Evolutionary conservation across 2,329 filamentous ascomycete genomes (phyloP), one percentile per base, ranked within the genome.

Genomic region (Chrysoporthe cubensis): DNA sequence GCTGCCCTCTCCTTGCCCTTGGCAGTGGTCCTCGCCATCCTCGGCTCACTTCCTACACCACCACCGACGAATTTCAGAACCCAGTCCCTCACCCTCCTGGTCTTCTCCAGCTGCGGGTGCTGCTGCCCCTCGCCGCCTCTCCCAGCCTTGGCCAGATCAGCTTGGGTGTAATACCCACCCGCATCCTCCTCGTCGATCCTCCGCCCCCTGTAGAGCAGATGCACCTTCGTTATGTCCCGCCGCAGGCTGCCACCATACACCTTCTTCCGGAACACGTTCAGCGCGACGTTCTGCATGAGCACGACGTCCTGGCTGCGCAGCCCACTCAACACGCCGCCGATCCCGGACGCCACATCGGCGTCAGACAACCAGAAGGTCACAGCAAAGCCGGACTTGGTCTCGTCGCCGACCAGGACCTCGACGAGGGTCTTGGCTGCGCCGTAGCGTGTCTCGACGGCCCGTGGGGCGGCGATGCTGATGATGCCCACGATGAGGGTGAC

Each of bases 191-290:
- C 81, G 67, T 86, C 84, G 9, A 86, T 75, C 69, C 79, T 83
- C 66, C 82, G 80, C 13, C 54, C 66, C 32, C 88, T 84, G 73
- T 88, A 88, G 21, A 96, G 78, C 56, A 96, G 79, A 70, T 89
- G 84, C 37, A 95, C 81, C 70, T 85, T 88, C 4, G 92, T 94
- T 73, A 91, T 85, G 8, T 88, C 88, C 71, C 86, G 87, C 40
- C 91, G 87, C 70, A 97, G 80, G 74, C 91, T 96, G 76, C 96
- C 91, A 0, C 95, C 94, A 73, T 96, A 94, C 0, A 97, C 94
- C 73, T 87, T 90, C 59, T 88, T 87, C 63, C 86, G 85, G 76
- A 95, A 98, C 4, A 88, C 87, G 64, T 88, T 88, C 63, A 98
- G 82, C 0, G 91, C 93, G 7, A 97, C 89, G 73, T 95, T 94